phyloP scores from a whole-genome alignment of 148 eudicot genomes.

The Camellia lanceoleosa region DNA sequence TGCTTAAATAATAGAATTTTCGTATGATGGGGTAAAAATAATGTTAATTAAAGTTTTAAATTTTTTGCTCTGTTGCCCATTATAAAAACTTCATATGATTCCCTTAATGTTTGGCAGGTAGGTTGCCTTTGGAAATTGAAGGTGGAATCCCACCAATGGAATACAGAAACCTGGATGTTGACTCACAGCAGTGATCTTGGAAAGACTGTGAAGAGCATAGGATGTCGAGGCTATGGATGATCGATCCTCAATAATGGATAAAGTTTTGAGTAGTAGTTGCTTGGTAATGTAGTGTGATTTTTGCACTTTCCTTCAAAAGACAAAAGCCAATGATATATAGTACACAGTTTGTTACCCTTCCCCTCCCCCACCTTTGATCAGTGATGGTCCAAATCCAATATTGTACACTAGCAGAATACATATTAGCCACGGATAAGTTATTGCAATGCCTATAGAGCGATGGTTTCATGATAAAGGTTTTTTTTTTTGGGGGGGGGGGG shows the following conservation, averaged over 20 bases:
- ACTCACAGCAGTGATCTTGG: no score
- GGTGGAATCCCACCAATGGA: background rate
- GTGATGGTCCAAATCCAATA: background rate
- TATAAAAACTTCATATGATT: background rate
- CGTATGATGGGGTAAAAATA: background rate
- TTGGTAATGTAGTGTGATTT: no score
- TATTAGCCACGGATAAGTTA: background rate
- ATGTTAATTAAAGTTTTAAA: background rate
- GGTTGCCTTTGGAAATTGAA: background rate
- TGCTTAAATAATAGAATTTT: background rate
- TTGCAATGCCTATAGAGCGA: no score
- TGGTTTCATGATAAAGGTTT: background rate
- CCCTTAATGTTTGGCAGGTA: constrained; percentile 1
- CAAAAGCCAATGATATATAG: background rate
- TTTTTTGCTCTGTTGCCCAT: background rate
- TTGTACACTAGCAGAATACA: background rate
- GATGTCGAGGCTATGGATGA: background rate
- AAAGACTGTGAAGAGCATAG: background rate
- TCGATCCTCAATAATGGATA: background rate
- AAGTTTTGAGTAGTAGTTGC: background rate
- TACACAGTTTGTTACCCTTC: no score
- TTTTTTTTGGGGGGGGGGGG: background rate
- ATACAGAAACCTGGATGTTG: background rate
- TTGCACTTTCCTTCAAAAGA: background rate
- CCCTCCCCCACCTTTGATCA: background rate